Base-by-base conservation (phyloP, 805 yeast genomes). In the Debaryomyces castellii region DNA sequence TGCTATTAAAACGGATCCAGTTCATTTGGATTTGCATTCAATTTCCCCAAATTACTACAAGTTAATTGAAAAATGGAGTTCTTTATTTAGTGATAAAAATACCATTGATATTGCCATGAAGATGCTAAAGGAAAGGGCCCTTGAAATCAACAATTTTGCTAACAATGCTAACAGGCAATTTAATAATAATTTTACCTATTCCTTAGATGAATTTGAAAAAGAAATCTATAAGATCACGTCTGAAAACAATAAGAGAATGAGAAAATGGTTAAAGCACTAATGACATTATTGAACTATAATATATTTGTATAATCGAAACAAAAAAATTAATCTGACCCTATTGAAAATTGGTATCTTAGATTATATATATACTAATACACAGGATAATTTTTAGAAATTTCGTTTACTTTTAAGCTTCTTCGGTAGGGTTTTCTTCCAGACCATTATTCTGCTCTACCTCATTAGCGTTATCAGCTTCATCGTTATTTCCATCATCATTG, bases 181-280 rank as follows among this genome's bases (percentile, higher is more conserved):
- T 48, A 67, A 69, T 47, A 65, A 65, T 50, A 68, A 74, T 44
- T 87, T 90, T 53, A 55, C 87, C 38, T 71, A 77, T 47, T 81
- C 83, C 4, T 67, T 90, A 50, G 97, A 90, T 59, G 89, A 84
- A 56, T 84, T 80, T 60, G 97, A 90, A 57, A 84, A 80, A 60
- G 64, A 63, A 27, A 56, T 87, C 18, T 85, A 77, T 62, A 78
- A 72, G 46, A 55, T 60, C 11, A 74, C 89, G 2, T 76, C 81
- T 46, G 81, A 74, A 43, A 74, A 81, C 42, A 64, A 67, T 48
- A 62, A 63, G 49, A 61, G 59, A 45, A 67, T 67, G 69, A 57
- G 71, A 45, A 57, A 50, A 28, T 72, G 77, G 77, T 51, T 64
- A 45, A 62, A 57, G 41, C 59, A 59, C 21, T 55, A 41, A 35